A percentile compares a stretch with the other conserved stretches of the same genome.
These are phyloP conservation scores for Phytophthora boehmeriae DNA, from an alignment of 352 stramenopile genomes.

Conservation along the genomic window DNA sequence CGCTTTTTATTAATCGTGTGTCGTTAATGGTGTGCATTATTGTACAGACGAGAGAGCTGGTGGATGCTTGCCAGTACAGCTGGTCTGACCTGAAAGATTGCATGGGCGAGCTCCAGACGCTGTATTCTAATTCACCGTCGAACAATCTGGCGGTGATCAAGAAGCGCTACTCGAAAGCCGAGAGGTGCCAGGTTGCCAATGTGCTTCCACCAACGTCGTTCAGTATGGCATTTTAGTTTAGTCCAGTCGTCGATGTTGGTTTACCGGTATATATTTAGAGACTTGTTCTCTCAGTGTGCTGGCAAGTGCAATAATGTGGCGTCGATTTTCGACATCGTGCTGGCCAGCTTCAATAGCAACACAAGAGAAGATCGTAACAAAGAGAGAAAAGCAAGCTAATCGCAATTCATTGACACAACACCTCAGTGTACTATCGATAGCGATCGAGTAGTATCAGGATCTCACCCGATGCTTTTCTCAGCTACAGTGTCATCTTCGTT, in stretches of 20 bases:
- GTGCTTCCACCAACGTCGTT: conserved; percentile 76
- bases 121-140: conserved; percentile 82
- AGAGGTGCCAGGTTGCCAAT: conserved; percentile 78
- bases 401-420: conserved; percentile 16
- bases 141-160: conserved; percentile 89
- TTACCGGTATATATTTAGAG: conserved; percentile 69
- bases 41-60: conserved; percentile 75
- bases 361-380: conserved; percentile 37
- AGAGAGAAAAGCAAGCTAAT: conserved; percentile 33
- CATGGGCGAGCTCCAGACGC: conserved; percentile 79
- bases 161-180: conserved; percentile 89
- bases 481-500: conserved; percentile 10
- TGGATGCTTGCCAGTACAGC: conserved; percentile 78
- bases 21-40: conserved; percentile 6
- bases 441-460: neutral
- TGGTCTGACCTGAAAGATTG: conserved; percentile 84
- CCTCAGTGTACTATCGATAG: neutral
- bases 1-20: too few relatives aligned
- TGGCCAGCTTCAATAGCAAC: conserved; percentile 34
- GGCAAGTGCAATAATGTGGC: conserved; percentile 30
- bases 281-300: conserved; percentile 31
- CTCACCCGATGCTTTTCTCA: conserved; percentile 23
- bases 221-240: conserved; percentile 82
- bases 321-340: conserved; percentile 22
- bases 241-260: conserved; percentile 45